Percentiles rank a stretch among this genome's conserved stretches.
These are phyloP conservation scores for Talaromyces borbonicus DNA, from an alignment of 495 filamentous ascomycete species.

Conservation along the genomic window DNA sequence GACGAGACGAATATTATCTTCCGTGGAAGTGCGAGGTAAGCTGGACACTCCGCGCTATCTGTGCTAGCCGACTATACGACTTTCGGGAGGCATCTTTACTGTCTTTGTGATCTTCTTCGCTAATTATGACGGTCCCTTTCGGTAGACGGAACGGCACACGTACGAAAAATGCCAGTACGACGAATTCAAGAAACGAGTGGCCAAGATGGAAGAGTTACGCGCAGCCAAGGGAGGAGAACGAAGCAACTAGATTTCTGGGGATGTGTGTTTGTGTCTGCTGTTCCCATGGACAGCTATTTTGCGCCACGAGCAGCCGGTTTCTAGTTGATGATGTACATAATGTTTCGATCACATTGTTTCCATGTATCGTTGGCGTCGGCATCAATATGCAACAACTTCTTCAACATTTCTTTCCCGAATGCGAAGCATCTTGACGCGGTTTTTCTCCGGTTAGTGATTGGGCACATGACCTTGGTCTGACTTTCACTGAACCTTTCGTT, in stretches of 20 bases:
- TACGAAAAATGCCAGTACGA: slow-evolving; percentile 99
- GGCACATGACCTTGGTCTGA: no score
- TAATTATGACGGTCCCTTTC: not conserved
- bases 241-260: slow-evolving; percentile 67
- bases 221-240: slow-evolving; percentile 75
- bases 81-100: no score
- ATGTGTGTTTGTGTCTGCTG: no score
- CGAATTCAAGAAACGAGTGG: slow-evolving; percentile 96
- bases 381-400: not conserved
- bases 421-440: not conserved
- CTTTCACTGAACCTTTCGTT: no score
- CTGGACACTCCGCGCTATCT: no score
- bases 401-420: not conserved
- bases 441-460: not conserved
- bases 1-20: slow-evolving; percentile 82
- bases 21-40: slow-evolving; percentile 97
- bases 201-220: slow-evolving; percentile 95
- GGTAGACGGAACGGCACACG: slow-evolving; percentile 81
- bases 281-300: not conserved
- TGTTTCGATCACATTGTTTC: slow-evolving; percentile 1
- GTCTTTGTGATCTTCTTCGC: no score
- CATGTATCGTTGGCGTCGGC: slow-evolving; percentile 4
- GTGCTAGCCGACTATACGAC: no score
- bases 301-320: not conserved
- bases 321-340: slow-evolving; percentile 37